Conservation (phyloP, 495 filamentous ascomycete species). For the Neurospora intermedia region DNA sequence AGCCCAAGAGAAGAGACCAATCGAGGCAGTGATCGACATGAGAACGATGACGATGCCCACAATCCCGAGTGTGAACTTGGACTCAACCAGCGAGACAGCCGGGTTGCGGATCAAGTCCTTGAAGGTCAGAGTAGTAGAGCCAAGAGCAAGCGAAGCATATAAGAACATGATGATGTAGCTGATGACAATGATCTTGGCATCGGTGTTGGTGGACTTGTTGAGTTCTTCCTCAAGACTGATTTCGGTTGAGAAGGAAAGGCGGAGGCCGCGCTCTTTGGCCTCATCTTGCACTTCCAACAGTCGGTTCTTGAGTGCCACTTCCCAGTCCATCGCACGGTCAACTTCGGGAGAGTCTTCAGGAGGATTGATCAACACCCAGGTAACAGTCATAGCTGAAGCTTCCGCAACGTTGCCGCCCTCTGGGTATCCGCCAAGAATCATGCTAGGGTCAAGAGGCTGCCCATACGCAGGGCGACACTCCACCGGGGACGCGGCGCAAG, state of each 20-base stretch:
- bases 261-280: conserved; percentile 63
- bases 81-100: conserved; percentile 74
- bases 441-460: conserved; percentile 72
- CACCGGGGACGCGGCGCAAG: conserved; percentile 68
- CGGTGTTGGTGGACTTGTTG: conserved; percentile 95
- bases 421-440: conserved; percentile 76
- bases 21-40: conserved; percentile 92
- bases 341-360: conserved; percentile 59
- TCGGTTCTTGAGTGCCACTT: conserved; percentile 59
- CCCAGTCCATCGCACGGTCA: conserved; percentile 76
- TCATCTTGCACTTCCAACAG: conserved; percentile 67
- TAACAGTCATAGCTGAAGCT: conserved; percentile 69
- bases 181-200: conserved; percentile 92
- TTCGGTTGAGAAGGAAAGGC: conserved; percentile 90
- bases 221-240: conserved; percentile 85
- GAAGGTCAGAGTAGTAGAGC: conserved; percentile 70
- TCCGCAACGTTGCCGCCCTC: conserved; percentile 56
- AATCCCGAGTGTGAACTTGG: conserved; percentile 88
- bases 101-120: conserved; percentile 69
- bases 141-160: conserved; percentile 85
- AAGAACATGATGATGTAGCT: conserved; percentile 99
- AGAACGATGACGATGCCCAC: conserved; percentile 89
- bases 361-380: conserved; percentile 94
- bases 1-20: conserved; percentile 81
- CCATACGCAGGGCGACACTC: conserved; percentile 78